Evolutionary conservation across 768 basidiomycete genomes (phyloP).

Genomic region (Collybia mongolica): DNA sequence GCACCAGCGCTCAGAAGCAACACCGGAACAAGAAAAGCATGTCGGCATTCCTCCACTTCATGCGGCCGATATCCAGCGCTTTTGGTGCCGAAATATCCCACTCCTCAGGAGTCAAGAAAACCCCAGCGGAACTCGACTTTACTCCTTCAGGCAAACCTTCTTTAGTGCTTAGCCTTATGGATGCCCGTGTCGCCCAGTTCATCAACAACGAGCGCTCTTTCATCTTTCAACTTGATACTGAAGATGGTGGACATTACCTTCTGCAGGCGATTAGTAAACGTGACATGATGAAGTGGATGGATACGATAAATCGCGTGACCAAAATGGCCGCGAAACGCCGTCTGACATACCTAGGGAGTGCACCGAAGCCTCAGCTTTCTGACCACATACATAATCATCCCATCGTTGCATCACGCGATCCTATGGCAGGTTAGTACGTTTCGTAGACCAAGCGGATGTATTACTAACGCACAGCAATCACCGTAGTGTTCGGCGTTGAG

Average conservation of each 20-base stretch:
- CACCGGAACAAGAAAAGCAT: constrained; percentile 89
- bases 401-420: constrained; percentile 61
- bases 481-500: constrained; percentile 73
- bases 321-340: constrained; percentile 75
- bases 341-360: constrained; percentile 75
- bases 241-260: constrained; percentile 83
- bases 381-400: constrained; percentile 72
- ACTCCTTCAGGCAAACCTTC: constrained; percentile 69
- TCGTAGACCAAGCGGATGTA: neutral
- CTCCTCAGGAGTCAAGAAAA: constrained; percentile 46
- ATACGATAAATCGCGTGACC: constrained; percentile 68
- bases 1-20: constrained; percentile 57
- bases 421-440: constrained; percentile 60
- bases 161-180: constrained; percentile 71
- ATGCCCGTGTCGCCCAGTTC: constrained; percentile 67
- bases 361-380: constrained; percentile 68
- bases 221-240: constrained; percentile 80
- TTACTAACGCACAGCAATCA: constrained; percentile 5
- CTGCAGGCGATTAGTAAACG: constrained; percentile 69
- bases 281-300: constrained; percentile 79
- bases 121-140: constrained; percentile 77
- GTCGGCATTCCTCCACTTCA: constrained; percentile 81
- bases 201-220: constrained; percentile 82
- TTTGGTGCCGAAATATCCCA: constrained; percentile 65
- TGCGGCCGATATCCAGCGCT: constrained; percentile 87